These are phyloP conservation scores for Nelumbo lutea DNA, from an alignment of 164 flowering plant genomes.

Conservation along the genomic window DNA sequence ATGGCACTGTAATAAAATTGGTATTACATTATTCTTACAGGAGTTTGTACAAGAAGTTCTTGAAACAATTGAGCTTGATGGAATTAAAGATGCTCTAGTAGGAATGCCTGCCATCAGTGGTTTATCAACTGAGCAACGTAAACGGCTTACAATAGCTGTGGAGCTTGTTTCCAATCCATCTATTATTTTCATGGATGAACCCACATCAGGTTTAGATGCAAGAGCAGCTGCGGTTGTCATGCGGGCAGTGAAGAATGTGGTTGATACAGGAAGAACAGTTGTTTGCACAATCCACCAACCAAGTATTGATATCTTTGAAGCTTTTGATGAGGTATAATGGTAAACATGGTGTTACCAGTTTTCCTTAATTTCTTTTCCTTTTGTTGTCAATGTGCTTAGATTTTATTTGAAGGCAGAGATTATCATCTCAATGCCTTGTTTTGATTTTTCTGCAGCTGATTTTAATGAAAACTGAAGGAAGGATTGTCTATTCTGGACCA, in stretches of 20 bases:
- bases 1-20: neutral
- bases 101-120: slow-evolving; percentile 73
- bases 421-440: too few species aligned
- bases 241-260: slow-evolving; percentile 64
- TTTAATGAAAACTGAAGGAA: slow-evolving; percentile 58
- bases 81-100: slow-evolving; percentile 55
- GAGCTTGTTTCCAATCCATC: slow-evolving; percentile 77
- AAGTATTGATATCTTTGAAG: slow-evolving; percentile 56
- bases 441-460: slow-evolving; percentile 37
- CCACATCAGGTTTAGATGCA: too few species aligned
- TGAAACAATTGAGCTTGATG: slow-evolving; percentile 71
- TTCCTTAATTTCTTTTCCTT: too few species aligned
- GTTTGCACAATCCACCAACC: too few species aligned
- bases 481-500: slow-evolving; percentile 5
- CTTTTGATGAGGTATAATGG: slow-evolving; percentile 5
- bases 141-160: slow-evolving; percentile 63
- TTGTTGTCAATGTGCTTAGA: too few species aligned
- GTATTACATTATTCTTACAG: slow-evolving; percentile 21
- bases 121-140: slow-evolving; percentile 36
- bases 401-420: too few species aligned
- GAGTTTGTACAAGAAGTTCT: slow-evolving; percentile 74
- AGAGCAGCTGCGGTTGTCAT: slow-evolving; percentile 64
- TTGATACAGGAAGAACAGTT: too few species aligned
- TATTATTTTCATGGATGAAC: too few species aligned
- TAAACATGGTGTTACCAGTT: too few species aligned